phyloP scores from a whole-genome alignment of 768 basidiomycete genomes.

The Podaxis carcinomalis region DNA sequence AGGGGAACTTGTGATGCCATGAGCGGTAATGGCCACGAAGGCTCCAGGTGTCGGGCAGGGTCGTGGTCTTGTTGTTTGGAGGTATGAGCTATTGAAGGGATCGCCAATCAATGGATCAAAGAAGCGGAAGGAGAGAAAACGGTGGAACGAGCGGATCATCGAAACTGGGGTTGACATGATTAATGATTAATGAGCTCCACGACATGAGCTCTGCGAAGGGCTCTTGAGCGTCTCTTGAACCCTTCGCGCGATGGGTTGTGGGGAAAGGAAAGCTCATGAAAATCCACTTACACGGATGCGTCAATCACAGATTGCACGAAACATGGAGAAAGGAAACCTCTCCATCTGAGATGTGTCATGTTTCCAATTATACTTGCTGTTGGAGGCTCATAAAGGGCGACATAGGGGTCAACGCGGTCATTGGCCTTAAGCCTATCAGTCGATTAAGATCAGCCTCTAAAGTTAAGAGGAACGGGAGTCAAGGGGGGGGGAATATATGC shows the following conservation, averaged over 20 bases:
- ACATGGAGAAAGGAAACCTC: slow-evolving; percentile 45
- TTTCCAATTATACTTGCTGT: slow-evolving; percentile 37
- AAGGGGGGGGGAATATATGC: slow-evolving; percentile 2
- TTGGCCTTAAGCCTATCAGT: slow-evolving; percentile 51
- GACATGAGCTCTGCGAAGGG: not conserved
- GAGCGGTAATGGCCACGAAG: slow-evolving; percentile 42
- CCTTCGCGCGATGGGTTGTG: not conserved
- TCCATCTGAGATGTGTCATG: slow-evolving; percentile 56
- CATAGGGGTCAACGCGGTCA: slow-evolving; percentile 65
- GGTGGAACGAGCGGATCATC: slow-evolving; percentile 2
- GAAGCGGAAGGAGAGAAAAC: not conserved
- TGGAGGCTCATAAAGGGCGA: slow-evolving; percentile 62
- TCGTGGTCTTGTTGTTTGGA: not conserved
- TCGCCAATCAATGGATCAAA: slow-evolving; percentile 9
- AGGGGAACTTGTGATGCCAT: slow-evolving; percentile 36
- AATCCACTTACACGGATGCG: slow-evolving; percentile 32
- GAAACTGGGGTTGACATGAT: not conserved
- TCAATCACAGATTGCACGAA: slow-evolving; percentile 55
- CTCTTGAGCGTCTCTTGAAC: not conserved
- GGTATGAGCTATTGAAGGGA: slow-evolving; percentile 6
- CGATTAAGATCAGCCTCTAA: not conserved
- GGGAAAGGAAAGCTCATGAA: not conserved
- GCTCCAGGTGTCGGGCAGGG: slow-evolving; percentile 7
- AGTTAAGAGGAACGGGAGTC: not conserved
- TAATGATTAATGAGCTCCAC: not conserved